Evolutionary conservation across 345 rosid species (phyloP).

Genomic region (Luvunga scandens): DNA sequence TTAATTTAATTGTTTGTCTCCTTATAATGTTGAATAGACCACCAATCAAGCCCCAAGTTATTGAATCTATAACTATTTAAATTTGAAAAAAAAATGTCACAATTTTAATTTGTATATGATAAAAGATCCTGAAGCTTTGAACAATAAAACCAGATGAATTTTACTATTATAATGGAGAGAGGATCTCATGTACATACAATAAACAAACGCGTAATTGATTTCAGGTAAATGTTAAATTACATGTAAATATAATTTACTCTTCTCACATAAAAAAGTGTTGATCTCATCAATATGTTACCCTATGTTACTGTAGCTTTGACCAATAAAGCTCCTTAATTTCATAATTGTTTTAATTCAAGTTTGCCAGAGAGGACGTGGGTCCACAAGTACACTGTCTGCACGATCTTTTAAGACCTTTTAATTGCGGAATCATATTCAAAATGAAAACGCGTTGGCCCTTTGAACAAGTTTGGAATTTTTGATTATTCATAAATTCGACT

Average conservation of each 20-base stretch:
- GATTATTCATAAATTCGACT: not conserved
- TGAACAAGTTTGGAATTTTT: not conserved
- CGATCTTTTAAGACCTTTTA: slow-evolving; percentile 7
- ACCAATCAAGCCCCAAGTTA: not conserved
- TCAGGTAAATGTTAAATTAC: too few species aligned
- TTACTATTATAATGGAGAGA: not conserved
- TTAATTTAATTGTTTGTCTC: not conserved
- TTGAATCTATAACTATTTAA: not conserved
- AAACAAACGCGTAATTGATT: too few species aligned
- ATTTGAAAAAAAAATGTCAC: not conserved
- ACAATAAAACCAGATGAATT: not conserved
- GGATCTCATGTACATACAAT: not conserved
- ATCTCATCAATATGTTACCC: too few species aligned
- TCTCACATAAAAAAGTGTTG: too few species aligned
- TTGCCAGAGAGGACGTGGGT: slow-evolving; percentile 3
- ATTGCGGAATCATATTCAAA: slow-evolving; percentile 1
- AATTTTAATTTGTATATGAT: not conserved
- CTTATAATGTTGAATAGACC: not conserved
- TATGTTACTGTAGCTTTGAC: too few species aligned
- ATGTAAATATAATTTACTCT: too few species aligned
- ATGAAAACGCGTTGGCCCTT: slow-evolving; percentile 7
- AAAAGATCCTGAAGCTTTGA: not conserved
- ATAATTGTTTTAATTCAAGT: not conserved
- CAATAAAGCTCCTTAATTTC: too few species aligned
- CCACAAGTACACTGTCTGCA: slow-evolving; percentile 1